Evolutionary conservation across 176 grass and related monocot species (phyloP), one percentile per base, ranked within the genome.

Genomic region (Bromus sterilis): DNA sequence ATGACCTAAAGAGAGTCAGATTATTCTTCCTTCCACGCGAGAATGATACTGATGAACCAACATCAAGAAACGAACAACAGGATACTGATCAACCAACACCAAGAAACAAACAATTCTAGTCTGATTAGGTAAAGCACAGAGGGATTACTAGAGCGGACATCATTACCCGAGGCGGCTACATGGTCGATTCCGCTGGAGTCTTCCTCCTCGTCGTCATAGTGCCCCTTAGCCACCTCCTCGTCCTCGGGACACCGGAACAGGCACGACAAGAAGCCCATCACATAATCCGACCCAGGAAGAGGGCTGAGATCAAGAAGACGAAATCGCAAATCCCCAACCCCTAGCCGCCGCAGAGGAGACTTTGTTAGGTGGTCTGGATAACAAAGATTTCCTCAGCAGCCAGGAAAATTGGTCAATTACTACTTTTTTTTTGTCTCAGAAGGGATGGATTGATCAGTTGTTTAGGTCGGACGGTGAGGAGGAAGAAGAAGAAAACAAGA

Each of bases 241-340:
- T 76, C 31, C n/a, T 65, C 71, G 6, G 71, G 78, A 12, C 83
- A 89, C 56, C 72, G 78, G 83, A 80, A 89, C 72, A 89, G 55
- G 73, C 87, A 86, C 26, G 83, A 75, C 34, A 89, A 78, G 72
- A 89, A 77, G 43, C 83, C 78, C 87, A 89, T 89, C 78, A 65
- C 78, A 77, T 89, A 49, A 85, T 49, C 62, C 24, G 63, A 18
- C 76, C 75, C 30, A 51, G 29, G 12, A 55, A 79, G 26, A 49
- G 71, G 33, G 25, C 67, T 29, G 67, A 32, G 25, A 77, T 69
- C 13, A 80, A 51, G 46, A 80, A 28, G 42, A 11, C n/a, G 53
- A 40, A 71, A 21, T 32, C 9, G 5, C 4, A 41, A 70, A 28
- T 51, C 77, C 63, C 53, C 78, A 36, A 64, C 58, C 36, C 21